phyloP scores from a whole-genome alignment of 345 rosid genomes.

The Syzygium aqueum region DNA sequence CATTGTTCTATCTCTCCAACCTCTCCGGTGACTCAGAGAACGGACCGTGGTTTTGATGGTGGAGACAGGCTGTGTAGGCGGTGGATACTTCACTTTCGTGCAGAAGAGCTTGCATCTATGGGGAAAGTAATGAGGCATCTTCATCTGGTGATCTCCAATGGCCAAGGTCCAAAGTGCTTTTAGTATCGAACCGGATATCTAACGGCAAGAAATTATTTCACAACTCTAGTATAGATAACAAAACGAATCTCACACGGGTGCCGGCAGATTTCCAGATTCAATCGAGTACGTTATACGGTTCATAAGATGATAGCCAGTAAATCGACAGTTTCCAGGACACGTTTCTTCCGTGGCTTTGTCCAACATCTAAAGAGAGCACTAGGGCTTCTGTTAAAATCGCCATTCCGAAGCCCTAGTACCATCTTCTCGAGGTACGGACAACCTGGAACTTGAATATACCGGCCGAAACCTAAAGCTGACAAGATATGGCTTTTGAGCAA shows the following conservation, averaged over 20 bases:
- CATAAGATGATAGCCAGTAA: not conserved
- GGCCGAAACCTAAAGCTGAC: not conserved
- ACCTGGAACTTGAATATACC: not conserved
- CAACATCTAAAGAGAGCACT: not conserved
- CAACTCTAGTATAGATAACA: not conserved
- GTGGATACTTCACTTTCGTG: not conserved
- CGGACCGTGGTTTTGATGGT: not conserved
- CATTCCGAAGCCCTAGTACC: not conserved
- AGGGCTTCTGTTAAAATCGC: not conserved
- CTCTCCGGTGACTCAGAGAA: not conserved
- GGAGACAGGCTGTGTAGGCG: fast-evolving
- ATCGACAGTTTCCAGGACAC: not conserved
- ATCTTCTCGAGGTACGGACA: not conserved
- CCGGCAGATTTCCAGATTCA: not conserved
- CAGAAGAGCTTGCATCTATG: not conserved
- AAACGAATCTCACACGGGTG: not conserved
- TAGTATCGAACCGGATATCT: not conserved
- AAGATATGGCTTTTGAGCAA: not conserved
- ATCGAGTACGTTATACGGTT: not conserved
- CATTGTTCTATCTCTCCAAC: not conserved
- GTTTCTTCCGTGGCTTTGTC: not conserved
- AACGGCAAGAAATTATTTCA: not conserved
- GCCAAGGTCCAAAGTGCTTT: not conserved
- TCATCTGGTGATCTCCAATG: not conserved
- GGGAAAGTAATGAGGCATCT: not conserved